These are phyloP conservation scores for Pleurotus salmoneostramineus DNA, from an alignment of 768 basidiomycete species.

Conservation along the genomic window DNA sequence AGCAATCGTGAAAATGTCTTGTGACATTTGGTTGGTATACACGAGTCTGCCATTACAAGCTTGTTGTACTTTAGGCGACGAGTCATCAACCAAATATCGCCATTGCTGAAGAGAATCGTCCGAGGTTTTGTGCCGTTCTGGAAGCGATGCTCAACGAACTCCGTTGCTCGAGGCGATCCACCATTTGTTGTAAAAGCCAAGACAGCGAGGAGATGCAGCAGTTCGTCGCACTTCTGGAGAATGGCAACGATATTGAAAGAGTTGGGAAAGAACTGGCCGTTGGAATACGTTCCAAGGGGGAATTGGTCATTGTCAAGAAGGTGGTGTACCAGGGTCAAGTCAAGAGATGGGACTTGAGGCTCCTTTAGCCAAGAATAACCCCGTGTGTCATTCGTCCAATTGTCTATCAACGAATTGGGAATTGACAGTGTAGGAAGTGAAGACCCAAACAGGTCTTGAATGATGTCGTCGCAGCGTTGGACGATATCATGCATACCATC, in stretches of 20 bases:
- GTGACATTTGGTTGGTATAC: slow-evolving; percentile 12
- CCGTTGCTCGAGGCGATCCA: slow-evolving; percentile 6
- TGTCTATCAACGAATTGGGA: slow-evolving; percentile 8
- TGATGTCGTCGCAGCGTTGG: neutral
- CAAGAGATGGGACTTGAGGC: neutral
- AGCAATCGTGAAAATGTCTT: slow-evolving; percentile 5
- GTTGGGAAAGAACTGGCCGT: neutral
- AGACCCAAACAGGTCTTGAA: neutral
- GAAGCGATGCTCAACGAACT: slow-evolving; percentile 14
- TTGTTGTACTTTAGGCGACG: slow-evolving; percentile 11
- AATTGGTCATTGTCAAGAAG: neutral
- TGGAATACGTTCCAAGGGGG: neutral
- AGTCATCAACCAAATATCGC: slow-evolving; percentile 11
- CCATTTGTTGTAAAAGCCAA: slow-evolving; percentile 8
- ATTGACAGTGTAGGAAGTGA: slow-evolving; percentile 5
- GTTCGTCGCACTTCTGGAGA: neutral
- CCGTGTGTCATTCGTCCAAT: slow-evolving; percentile 9
- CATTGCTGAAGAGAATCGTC: slow-evolving; percentile 7
- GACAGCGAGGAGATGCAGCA: slow-evolving; percentile 5
- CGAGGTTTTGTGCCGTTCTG: slow-evolving; percentile 8
- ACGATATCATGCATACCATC: neutral
- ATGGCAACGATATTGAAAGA: neutral
- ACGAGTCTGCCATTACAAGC: slow-evolving; percentile 9
- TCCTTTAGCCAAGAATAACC: slow-evolving; percentile 12
- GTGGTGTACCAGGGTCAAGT: neutral